These are phyloP conservation scores for Eutrema japonicum DNA, from an alignment of 345 rosid species.

Conservation along the genomic window DNA sequence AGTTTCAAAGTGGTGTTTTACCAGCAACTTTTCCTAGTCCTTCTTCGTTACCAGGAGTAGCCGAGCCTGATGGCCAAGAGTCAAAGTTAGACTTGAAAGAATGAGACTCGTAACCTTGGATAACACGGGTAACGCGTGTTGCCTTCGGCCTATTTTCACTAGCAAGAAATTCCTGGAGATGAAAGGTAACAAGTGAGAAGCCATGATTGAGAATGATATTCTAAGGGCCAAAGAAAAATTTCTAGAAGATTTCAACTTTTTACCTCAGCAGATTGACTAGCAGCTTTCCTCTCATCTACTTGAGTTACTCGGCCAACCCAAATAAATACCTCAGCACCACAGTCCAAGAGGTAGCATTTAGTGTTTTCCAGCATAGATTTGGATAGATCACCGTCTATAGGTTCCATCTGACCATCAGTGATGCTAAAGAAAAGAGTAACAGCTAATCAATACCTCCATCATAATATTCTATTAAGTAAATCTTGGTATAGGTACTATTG, in stretches of 20 bases:
- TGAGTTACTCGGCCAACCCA: slow-evolving; percentile 98
- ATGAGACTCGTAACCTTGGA: slow-evolving; percentile 93
- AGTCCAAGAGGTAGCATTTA: slow-evolving; percentile 81
- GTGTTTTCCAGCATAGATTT: slow-evolving; percentile 82
- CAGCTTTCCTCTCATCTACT: slow-evolving; percentile 96
- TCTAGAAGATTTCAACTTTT: slow-evolving; percentile 21
- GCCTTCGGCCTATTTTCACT: slow-evolving; percentile 87
- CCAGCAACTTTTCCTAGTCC: slow-evolving; percentile 99
- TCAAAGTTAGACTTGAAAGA: slow-evolving; percentile 92
- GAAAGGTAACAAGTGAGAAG: slow-evolving; percentile 39
- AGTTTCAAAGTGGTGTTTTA: slow-evolving; percentile 39
- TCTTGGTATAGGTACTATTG: not conserved
- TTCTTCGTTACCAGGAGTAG: slow-evolving; percentile 80
- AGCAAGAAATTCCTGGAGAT: slow-evolving; percentile 69
- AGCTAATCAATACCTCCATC: slow-evolving; percentile 31
- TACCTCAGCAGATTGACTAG: slow-evolving; percentile 89
- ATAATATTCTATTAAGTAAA: not conserved
- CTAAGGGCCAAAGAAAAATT: too few relatives aligned
- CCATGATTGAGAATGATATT: slow-evolving; percentile 7
- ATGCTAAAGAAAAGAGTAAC: slow-evolving; percentile 51
- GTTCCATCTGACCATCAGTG: slow-evolving; percentile 61
- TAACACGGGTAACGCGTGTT: slow-evolving; percentile 74
- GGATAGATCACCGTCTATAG: slow-evolving; percentile 79
- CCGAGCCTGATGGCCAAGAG: slow-evolving; percentile 92
- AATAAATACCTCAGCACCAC: slow-evolving; percentile 84